Conservation (phyloP, 306 rosid genomes). For the Cicer cuneatum region DNA sequence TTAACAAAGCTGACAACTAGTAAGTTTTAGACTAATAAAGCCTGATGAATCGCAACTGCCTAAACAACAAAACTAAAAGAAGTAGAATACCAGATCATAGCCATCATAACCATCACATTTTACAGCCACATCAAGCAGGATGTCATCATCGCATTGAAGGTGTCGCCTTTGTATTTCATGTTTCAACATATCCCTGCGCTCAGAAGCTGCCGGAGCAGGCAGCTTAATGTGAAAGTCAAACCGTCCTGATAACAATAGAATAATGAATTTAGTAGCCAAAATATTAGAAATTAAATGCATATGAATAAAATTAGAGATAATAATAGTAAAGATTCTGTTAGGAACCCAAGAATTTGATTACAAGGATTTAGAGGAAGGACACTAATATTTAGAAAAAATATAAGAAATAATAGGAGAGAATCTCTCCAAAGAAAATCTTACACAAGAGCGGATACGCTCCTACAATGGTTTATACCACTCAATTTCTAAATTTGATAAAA, state of each 20-base stretch:
- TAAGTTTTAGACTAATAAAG: constrained; percentile 6
- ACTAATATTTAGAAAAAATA: too few relatives aligned
- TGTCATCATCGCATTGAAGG: constrained; percentile 73
- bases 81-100: constrained; percentile 84
- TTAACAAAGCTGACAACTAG: constrained; percentile 32
- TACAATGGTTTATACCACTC: too few relatives aligned
- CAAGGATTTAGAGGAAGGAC: too few relatives aligned
- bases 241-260: constrained; percentile 64
- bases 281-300: constrained; percentile 33
- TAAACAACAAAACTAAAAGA: constrained; percentile 16
- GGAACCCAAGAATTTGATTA: too few relatives aligned
- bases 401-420: too few relatives aligned
- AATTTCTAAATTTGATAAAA: too few relatives aligned
- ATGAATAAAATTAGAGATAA: constrained; percentile 16
- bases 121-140: constrained; percentile 75
- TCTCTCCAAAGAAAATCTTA: too few relatives aligned
- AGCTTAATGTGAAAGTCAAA: constrained; percentile 89
- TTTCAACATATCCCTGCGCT: constrained; percentile 85
- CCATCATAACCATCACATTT: constrained; percentile 98
- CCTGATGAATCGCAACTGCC: constrained; percentile 20
- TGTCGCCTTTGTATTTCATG: constrained; percentile 82
- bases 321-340: neutral
- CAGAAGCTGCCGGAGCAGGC: constrained; percentile 89
- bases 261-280: constrained; percentile 38
- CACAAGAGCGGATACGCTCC: too few relatives aligned